phyloP scores from a whole-genome alignment of 495 filamentous ascomycete genomes.

The Mytilinidion resinicola region DNA sequence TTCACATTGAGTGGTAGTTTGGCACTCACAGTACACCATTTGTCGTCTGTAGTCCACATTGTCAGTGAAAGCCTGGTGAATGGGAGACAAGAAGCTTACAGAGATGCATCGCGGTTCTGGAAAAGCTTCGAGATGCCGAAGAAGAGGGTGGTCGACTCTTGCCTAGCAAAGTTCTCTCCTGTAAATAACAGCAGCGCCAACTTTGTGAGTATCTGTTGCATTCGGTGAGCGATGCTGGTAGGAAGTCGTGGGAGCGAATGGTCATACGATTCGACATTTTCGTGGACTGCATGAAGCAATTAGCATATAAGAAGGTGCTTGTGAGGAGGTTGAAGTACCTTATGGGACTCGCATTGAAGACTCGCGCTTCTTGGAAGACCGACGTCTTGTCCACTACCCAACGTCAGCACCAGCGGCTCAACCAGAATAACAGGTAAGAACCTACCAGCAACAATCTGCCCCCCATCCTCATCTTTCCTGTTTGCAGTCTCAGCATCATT shows the following conservation, averaged over 20 bases:
- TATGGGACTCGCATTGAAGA: conserved; percentile 70
- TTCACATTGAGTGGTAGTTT: not conserved
- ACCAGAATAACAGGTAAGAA: conserved; percentile 38
- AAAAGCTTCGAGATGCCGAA: conserved; percentile 99
- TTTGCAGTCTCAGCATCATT: conserved; percentile 31
- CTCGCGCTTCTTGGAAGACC: conserved; percentile 97
- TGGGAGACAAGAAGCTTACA: conserved; percentile 35
- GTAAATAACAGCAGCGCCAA: conserved; percentile 95
- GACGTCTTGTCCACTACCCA: conserved; percentile 80
- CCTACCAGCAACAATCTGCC: not conserved
- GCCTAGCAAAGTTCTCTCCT: conserved; percentile 91
- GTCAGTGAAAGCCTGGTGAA: no score
- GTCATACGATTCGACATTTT: conserved; percentile 27
- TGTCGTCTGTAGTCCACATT: conserved; percentile 49
- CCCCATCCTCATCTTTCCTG: conserved; percentile 95
- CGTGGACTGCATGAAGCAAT: conserved; percentile 1
- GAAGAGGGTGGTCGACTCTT: conserved; percentile 97
- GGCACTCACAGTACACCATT: conserved; percentile 78
- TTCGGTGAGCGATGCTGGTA: not conserved
- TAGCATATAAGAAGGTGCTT: no score
- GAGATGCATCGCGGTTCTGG: conserved; percentile 96
- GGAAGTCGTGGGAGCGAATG: not conserved
- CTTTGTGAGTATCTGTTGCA: conserved; percentile 61
- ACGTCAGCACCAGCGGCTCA: conserved; percentile 60
- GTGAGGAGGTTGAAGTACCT: no score